Percentiles rank a stretch among this genome's conserved stretches.
Conservation (phyloP, 2,329 filamentous ascomycete genomes). For the Hypoxylon sp. region DNA sequence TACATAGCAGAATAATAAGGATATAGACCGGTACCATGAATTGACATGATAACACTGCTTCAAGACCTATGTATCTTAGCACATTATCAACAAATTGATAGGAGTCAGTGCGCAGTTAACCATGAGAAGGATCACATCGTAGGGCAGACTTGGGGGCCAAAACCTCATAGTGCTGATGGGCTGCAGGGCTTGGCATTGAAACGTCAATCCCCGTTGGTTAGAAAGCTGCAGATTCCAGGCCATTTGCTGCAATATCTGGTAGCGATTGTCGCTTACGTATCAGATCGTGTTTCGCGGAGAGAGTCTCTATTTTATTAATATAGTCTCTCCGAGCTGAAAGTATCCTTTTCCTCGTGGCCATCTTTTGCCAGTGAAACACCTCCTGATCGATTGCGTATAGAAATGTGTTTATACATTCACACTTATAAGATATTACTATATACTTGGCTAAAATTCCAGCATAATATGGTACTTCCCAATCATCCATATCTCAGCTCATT, state of each 20-base stretch:
- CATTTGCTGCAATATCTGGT: conserved; percentile 1
- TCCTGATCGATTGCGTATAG: background rate
- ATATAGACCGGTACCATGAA: background rate
- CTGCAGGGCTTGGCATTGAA: conserved; percentile 17
- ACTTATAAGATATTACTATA: background rate
- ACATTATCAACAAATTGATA: too few relatives aligned
- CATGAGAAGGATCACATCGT: background rate
- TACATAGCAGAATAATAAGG: background rate
- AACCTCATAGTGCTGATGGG: background rate
- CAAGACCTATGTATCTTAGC: background rate
- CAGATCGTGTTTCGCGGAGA: conserved; percentile 8
- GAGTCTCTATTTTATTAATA: conserved; percentile 1
- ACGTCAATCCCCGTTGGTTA: background rate
- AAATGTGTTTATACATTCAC: background rate
- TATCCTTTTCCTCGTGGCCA: background rate
- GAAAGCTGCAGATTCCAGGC: conserved; percentile 16
- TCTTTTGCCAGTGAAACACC: background rate
- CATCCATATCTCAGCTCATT: background rate
- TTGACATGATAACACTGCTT: background rate
- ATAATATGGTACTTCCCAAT: background rate
- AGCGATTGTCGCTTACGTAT: conserved; percentile 11
- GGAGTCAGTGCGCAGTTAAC: background rate
- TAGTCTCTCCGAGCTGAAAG: background rate
- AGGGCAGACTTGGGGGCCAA: background rate
- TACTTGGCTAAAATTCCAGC: background rate